These are phyloP conservation scores for Termitomyces sp. DNA, from an alignment of 768 basidiomycete genomes.

Conservation along the genomic window DNA sequence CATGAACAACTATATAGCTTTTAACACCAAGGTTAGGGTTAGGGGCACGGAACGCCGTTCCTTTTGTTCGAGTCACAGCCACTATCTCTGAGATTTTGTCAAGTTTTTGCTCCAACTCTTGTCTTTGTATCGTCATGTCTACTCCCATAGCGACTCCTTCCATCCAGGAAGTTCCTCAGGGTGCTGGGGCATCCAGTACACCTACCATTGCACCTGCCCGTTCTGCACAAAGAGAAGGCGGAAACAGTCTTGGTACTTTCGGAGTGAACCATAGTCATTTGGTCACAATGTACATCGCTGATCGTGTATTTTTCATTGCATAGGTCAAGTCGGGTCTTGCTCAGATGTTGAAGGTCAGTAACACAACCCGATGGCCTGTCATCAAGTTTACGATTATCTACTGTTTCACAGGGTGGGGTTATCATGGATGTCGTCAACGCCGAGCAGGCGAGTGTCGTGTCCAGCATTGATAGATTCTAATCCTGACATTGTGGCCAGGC, in stretches of 20 bases:
- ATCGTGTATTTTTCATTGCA: conserved; percentile 1
- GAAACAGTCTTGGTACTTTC: conserved; percentile 68
- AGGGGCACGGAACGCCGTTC: conserved; percentile 20
- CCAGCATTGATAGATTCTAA: conserved; percentile 4
- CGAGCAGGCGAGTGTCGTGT: conserved; percentile 38
- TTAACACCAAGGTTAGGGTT: conserved; percentile 24
- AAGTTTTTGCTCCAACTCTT: not conserved
- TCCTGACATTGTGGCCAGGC: conserved; percentile 48
- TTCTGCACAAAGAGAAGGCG: conserved; percentile 45
- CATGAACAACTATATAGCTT: not conserved
- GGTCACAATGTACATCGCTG: conserved; percentile 1
- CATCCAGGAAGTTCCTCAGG: conserved; percentile 33
- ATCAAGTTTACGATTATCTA: conserved; percentile 8
- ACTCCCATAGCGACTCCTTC: conserved; percentile 24
- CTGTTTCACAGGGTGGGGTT: conserved; percentile 60
- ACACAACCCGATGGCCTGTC: not conserved
- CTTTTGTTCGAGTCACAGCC: conserved; percentile 15
- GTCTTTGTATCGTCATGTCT: conserved; percentile 18
- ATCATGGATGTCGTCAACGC: conserved; percentile 95
- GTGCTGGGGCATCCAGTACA: conserved; percentile 34
- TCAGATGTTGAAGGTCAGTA: conserved; percentile 88
- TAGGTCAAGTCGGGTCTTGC: conserved; percentile 93
- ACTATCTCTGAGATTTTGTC: conserved; percentile 11
- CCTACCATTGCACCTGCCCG: conserved; percentile 51
- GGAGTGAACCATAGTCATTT: conserved; percentile 36